Conservation (phyloP, 257 asterid species). For the Euphrasia confusa region DNA sequence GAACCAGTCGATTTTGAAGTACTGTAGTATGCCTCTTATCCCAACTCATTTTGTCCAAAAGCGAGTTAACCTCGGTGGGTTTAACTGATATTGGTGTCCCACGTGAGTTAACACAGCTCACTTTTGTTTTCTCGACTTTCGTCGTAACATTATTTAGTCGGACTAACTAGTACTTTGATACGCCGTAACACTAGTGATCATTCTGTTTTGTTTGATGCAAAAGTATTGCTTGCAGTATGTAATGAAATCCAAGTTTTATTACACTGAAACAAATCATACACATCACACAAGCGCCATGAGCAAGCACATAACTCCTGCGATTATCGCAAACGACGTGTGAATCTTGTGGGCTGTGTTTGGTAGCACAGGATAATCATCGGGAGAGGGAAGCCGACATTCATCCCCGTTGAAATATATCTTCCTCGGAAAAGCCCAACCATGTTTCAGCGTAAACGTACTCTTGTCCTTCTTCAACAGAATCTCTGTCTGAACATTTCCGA, state of each 20-base stretch:
- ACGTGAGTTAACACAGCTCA: not conserved
- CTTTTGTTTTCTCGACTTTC: not conserved
- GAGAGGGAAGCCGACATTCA: slow-evolving; percentile 67
- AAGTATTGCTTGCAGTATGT: too few species aligned
- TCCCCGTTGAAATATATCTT: slow-evolving; percentile 68
- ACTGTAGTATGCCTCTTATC: not conserved
- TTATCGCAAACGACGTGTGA: slow-evolving; percentile 23
- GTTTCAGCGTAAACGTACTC: slow-evolving; percentile 43
- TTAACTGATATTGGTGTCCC: not conserved
- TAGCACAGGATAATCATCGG: slow-evolving; percentile 50
- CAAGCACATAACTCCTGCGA: slow-evolving; percentile 19
- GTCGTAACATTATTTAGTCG: too few species aligned
- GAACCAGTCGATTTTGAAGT: not conserved
- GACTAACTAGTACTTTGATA: too few species aligned
- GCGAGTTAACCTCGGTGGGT: not conserved
- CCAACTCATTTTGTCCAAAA: slow-evolving; percentile 6
- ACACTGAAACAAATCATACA: too few species aligned
- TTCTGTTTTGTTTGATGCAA: too few species aligned
- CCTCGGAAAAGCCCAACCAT: slow-evolving; percentile 69
- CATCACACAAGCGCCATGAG: slow-evolving; percentile 20
- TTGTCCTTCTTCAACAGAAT: slow-evolving; percentile 50
- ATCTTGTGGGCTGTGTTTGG: slow-evolving; percentile 40
- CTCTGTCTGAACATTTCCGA: slow-evolving; percentile 67
- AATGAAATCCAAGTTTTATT: too few species aligned
- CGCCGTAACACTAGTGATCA: too few species aligned